Evolutionary conservation across 148 eudicot species (phyloP).

Genomic region (Polygonum maritimum): DNA sequence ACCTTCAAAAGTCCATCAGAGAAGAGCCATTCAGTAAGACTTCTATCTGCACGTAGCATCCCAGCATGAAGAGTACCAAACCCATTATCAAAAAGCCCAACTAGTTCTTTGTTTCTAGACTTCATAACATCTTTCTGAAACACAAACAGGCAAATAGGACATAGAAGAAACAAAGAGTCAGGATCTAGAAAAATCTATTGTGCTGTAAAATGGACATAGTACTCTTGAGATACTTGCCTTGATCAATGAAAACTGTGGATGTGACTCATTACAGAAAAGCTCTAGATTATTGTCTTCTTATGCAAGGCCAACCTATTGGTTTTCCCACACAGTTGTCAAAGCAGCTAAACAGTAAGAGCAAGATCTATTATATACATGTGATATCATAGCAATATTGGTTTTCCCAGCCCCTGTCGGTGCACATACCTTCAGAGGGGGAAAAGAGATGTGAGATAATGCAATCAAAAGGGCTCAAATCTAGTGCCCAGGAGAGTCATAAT

Average conservation of each 20-base stretch:
- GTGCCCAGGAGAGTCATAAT: not conserved
- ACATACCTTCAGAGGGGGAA: conserved; percentile 58
- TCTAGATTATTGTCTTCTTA: conserved; percentile 51
- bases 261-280: conserved; percentile 61
- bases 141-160: conserved; percentile 15
- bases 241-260: conserved; percentile 65
- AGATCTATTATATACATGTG: not conserved
- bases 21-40: conserved; percentile 88
- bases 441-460: conserved; percentile 14
- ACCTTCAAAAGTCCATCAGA: conserved; percentile 73
- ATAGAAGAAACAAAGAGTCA: conserved; percentile 9
- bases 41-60: conserved; percentile 94
- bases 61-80: conserved; percentile 98
- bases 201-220: not conserved
- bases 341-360: not conserved
- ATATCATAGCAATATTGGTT: conserved; percentile 94
- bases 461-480: not conserved
- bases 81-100: conserved; percentile 81
- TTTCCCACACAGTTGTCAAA: not conserved
- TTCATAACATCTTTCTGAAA: conserved; percentile 77
- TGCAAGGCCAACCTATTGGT: conserved; percentile 79
- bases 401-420: conserved; percentile 99
- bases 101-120: conserved; percentile 88
- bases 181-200: not conserved
- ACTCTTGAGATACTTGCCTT: conserved; percentile 46